A percentile compares a stretch with the other conserved stretches of the same genome.
phyloP scores from a whole-genome alignment of 1,284 basidiomycete species.

The Testicularia cyperi region DNA sequence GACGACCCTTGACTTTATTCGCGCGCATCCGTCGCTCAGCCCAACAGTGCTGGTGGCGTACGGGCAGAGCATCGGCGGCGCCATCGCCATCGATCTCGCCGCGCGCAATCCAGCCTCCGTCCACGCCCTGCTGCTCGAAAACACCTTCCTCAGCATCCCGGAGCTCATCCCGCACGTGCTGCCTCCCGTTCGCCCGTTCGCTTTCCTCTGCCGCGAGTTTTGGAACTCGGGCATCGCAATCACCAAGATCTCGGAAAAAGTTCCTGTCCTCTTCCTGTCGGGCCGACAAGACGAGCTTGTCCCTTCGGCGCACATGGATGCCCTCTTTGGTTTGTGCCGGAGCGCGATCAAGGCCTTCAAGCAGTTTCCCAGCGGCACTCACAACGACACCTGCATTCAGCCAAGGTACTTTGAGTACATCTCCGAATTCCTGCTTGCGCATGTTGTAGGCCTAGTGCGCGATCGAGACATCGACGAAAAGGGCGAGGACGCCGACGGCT shows the following conservation, averaged over 20 bases:
- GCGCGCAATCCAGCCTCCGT: conserved; percentile 73
- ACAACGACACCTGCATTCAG: conserved; percentile 64
- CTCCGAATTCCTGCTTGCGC: conserved; percentile 41
- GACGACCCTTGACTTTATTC: conserved; percentile 73
- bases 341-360: conserved; percentile 63
- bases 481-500: background rate
- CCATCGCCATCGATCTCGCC: conserved; percentile 84
- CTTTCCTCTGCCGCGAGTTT: conserved; percentile 80
- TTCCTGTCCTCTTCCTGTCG: conserved; percentile 81
- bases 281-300: conserved; percentile 81
- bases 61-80: conserved; percentile 95
- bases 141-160: conserved; percentile 63
- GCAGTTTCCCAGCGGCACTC: conserved; percentile 67
- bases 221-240: conserved; percentile 82
- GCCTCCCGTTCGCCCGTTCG: conserved; percentile 74
- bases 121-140: conserved; percentile 82
- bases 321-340: conserved; percentile 68
- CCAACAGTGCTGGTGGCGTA: conserved; percentile 67
- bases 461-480: background rate
- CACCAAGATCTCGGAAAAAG: conserved; percentile 69
- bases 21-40: conserved; percentile 70
- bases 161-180: conserved; percentile 69
- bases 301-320: conserved; percentile 79
- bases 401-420: conserved; percentile 53
- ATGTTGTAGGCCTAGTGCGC: conserved; percentile 22